Evolutionary conservation across 345 rosid genomes (phyloP).

Genomic region (Moricandia arvensis): DNA sequence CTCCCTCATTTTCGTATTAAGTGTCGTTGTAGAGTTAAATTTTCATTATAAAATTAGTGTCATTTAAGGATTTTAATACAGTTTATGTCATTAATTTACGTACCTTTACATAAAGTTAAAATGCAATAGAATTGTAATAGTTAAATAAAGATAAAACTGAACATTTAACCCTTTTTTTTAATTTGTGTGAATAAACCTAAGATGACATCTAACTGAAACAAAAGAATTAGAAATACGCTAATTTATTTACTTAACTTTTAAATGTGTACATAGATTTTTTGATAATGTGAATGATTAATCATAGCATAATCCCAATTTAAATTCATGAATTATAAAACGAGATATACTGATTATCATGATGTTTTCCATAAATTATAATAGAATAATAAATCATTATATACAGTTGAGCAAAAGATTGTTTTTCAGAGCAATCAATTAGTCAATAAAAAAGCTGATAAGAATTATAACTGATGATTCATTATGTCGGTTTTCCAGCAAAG

Average conservation of each 20-base stretch:
- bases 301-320: not conserved
- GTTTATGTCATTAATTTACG: too few relatives aligned
- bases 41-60: too few relatives aligned
- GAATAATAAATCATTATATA: not conserved
- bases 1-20: too few relatives aligned
- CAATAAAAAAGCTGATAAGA: not conserved
- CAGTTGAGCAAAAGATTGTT: not conserved
- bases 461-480: not conserved
- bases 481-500: not conserved
- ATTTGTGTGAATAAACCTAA: too few relatives aligned
- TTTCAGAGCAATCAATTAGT: not conserved
- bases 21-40: too few relatives aligned
- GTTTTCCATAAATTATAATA: not conserved
- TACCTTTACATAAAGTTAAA: too few relatives aligned
- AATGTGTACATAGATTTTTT: not conserved
- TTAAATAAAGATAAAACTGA: too few relatives aligned
- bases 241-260: not conserved
- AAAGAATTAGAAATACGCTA: not conserved
- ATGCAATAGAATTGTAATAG: too few relatives aligned
- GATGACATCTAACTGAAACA: too few relatives aligned
- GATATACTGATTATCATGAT: not conserved
- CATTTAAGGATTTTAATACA: too few relatives aligned
- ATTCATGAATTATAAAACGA: not conserved
- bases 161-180: too few relatives aligned
- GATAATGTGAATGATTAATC: not conserved